Evolutionary conservation across 345 rosid species (phyloP).

Genomic region (Camelina sativa): DNA sequence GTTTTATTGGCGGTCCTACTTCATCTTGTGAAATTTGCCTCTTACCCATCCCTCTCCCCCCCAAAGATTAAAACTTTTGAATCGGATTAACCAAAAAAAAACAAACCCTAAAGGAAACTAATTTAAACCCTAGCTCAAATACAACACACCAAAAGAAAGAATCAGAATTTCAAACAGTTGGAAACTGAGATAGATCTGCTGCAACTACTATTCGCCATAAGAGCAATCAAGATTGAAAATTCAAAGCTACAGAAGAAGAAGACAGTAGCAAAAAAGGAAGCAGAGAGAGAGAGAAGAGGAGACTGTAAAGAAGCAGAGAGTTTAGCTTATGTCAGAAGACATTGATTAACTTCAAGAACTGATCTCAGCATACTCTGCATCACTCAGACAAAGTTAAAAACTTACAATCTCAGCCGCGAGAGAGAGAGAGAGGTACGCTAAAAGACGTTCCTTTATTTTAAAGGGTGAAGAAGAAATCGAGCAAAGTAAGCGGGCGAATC

Average conservation of each 20-base stretch:
- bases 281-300: slow-evolving; percentile 8
- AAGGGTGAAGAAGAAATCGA: slow-evolving; percentile 30
- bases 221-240: slow-evolving; percentile 13
- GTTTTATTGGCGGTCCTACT: slow-evolving; percentile 85
- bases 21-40: slow-evolving; percentile 74
- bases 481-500: slow-evolving; percentile 36
- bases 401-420: slow-evolving; percentile 11
- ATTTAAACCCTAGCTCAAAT: slow-evolving; percentile 28
- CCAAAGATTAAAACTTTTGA: neutral
- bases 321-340: slow-evolving; percentile 92
- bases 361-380: slow-evolving; percentile 39
- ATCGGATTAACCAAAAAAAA: neutral
- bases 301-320: neutral
- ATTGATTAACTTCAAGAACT: slow-evolving; percentile 50
- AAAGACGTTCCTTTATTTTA: slow-evolving; percentile 41
- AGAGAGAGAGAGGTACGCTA: slow-evolving; percentile 18
- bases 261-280: slow-evolving; percentile 3
- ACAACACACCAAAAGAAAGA: slow-evolving; percentile 17
- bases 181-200: slow-evolving; percentile 37
- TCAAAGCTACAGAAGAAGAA: slow-evolving; percentile 14
- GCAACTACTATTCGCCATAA: slow-evolving; percentile 29
- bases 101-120: slow-evolving; percentile 18
- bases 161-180: slow-evolving; percentile 12
- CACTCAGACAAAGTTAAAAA: slow-evolving; percentile 4
- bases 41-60: slow-evolving; percentile 69